Base-by-base conservation (phyloP, 371 early-diverging fungal genomes). In the Mucor circinelloides region DNA sequence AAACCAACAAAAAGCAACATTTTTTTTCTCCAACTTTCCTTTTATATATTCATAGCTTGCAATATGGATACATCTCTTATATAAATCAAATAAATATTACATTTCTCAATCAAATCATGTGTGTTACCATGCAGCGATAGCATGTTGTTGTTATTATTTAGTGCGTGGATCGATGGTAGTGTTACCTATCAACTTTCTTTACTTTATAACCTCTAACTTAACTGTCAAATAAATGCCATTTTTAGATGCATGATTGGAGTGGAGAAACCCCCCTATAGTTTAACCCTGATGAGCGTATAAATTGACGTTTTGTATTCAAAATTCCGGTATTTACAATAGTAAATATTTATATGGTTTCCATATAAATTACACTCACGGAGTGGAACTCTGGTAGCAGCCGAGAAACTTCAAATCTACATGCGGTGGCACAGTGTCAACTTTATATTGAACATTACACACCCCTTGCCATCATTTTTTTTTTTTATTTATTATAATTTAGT, bases 121-220 rank as follows among this genome's bases (percentile, higher is more conserved):
- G 61, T 61, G 61, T 48, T 15, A 61, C 61, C 61, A 61, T 61
- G 61, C 61, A 61, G 8, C 61, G 10, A 44, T 31, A 46, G 48
- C 32, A 48, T 61, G 28, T 48, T 31, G 27, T 19, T 31, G 7
- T 27, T 44, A 10, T 21, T 59, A 7, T 21, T 28, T 31, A 32
- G 27, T 50, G 13, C 9, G 61, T 48, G 61, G 61, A 61, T 61
- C 61, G 61, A 61, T 61, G 21, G 12, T 48, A 50, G 50, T 50
- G 50, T 50, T 19, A 50, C 50, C 50, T 50, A 50, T 50, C 50
- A 50, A 50, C 2, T 61, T 40, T 31, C 23, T n/a, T 13, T 17
- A 27, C 15, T 59, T 50, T 25, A 50, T 25, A 6, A 23, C 50
- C 23, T 21, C 50, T 23, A 50, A 50, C 8, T 50, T 50, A 25